A percentile compares a stretch with the other conserved stretches of the same genome.
These are phyloP conservation scores for Monascus purpureus DNA, from an alignment of 495 filamentous ascomycete genomes.

Conservation along the genomic window DNA sequence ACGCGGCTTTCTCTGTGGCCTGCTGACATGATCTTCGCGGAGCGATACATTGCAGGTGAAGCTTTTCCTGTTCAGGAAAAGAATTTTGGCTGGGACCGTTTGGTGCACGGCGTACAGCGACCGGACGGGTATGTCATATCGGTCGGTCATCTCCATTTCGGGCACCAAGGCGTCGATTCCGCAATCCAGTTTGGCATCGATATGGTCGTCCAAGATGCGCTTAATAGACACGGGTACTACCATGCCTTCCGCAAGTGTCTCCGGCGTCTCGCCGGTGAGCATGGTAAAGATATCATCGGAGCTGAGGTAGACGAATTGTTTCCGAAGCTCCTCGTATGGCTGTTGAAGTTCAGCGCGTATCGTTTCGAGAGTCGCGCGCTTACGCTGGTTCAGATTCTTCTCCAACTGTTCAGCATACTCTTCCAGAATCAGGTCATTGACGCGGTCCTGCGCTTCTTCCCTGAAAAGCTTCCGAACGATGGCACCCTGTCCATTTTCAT, in stretches of 20 bases:
- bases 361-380: constrained; percentile 90
- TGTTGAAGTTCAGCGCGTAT: constrained; percentile 86
- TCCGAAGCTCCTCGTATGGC: constrained; percentile 87
- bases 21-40: constrained; percentile 60
- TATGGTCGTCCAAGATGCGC: constrained; percentile 76
- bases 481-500: constrained; percentile 74
- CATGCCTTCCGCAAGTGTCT: constrained; percentile 76
- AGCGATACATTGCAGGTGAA: constrained; percentile 73
- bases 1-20: constrained; percentile 47
- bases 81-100: constrained; percentile 74
- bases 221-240: constrained; percentile 80
- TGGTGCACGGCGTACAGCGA: constrained; percentile 56
- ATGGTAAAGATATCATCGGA: constrained; percentile 88
- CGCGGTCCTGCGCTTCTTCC: constrained; percentile 81
- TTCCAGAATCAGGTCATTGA: constrained; percentile 91
- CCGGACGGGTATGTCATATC: constrained; percentile 41
- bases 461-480: constrained; percentile 86
- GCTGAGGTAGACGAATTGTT: constrained; percentile 54
- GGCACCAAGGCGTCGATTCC: constrained; percentile 82
- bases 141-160: constrained; percentile 53
- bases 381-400: constrained; percentile 79
- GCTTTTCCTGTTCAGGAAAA: constrained; percentile 68
- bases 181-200: constrained; percentile 85
- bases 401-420: constrained; percentile 95
- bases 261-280: constrained; percentile 84